Percentiles rank a stretch among this genome's conserved stretches.
phyloP scores from a whole-genome alignment of 2,329 filamentous ascomycete genomes.

The Neopestalotiopsis sp. region DNA sequence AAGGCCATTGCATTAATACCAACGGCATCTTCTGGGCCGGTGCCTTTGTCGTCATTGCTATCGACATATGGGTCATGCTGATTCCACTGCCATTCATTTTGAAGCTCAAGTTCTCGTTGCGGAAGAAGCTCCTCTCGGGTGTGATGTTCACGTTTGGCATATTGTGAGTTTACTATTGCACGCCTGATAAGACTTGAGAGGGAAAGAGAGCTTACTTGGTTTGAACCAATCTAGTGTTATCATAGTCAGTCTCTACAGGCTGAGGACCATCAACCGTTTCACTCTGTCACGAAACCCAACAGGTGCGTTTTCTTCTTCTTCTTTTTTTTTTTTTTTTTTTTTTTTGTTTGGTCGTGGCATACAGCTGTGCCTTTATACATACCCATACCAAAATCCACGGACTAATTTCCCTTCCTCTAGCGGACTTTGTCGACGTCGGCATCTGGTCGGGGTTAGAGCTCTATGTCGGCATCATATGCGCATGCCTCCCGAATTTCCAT shows the following conservation, averaged over 20 bases:
- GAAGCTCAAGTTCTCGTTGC: conserved; percentile 48
- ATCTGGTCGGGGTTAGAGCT: conserved; percentile 46
- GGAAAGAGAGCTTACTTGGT: neutral
- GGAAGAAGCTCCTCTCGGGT: conserved; percentile 54
- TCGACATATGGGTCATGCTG: conserved; percentile 58
- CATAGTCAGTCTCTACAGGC: conserved; percentile 44
- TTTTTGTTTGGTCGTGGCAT: neutral
- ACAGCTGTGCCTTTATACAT: neutral
- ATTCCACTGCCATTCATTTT: conserved; percentile 54
- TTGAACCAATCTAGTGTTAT: conserved; percentile 23
- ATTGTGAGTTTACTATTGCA: conserved; percentile 31
- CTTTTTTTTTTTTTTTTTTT: neutral
- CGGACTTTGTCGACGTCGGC: conserved; percentile 36
- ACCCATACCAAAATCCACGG: neutral
- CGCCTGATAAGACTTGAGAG: too few relatives aligned
- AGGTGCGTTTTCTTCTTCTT: neutral
- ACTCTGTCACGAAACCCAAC: conserved; percentile 25
- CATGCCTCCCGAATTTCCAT: conserved; percentile 44
- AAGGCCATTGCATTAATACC: conserved; percentile 54
- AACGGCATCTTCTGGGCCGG: conserved; percentile 57
- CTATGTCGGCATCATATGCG: conserved; percentile 45
- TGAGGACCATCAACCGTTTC: conserved; percentile 39
- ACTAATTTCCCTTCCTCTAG: conserved; percentile 40
- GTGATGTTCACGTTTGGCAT: conserved; percentile 58
- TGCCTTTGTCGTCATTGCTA: conserved; percentile 56